Percentiles rank a stretch among this genome's conserved stretches.
Evolutionary conservation across 2,329 filamentous ascomycete species (phyloP).

Genomic region (Ophiognomonia clavigignenti-juglandacearum): DNA sequence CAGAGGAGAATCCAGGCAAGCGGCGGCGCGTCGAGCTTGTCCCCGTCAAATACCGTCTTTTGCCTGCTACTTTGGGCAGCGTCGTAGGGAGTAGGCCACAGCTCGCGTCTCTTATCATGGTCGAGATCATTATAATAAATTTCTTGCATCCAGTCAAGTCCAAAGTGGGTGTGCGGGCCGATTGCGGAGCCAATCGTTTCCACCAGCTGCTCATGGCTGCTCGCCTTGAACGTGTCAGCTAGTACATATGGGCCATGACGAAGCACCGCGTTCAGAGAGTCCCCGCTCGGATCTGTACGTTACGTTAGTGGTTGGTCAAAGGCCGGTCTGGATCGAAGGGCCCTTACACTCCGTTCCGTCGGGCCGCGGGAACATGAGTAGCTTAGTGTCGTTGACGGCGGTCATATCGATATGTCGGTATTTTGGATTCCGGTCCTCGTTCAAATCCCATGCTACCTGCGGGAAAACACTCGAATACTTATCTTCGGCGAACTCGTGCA

Average conservation of each 20-base stretch:
- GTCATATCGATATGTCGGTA: neutral
- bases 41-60: neutral
- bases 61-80: neutral
- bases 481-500: neutral
- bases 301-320: neutral
- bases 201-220: neutral
- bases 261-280: neutral
- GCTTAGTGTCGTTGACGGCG: neutral
- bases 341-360: too few species aligned
- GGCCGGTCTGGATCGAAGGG: too few species aligned
- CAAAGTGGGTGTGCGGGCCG: too few species aligned
- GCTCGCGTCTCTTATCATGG: neutral
- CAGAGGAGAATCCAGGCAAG: slow-evolving; percentile 1
- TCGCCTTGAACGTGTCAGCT: neutral
- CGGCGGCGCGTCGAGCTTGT: neutral
- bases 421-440: neutral
- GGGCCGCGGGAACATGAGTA: neutral
- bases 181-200: neutral
- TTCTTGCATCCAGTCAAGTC: too few species aligned
- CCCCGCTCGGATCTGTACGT: neutral
- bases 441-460: slow-evolving; percentile 3
- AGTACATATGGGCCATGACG: neutral
- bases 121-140: too few species aligned
- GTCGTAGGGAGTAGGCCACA: neutral
- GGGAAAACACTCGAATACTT: neutral